A percentile compares a stretch with the other conserved stretches of the same genome.
phyloP scores from a whole-genome alignment of 345 rosid genomes.

The Citrus reticulata region DNA sequence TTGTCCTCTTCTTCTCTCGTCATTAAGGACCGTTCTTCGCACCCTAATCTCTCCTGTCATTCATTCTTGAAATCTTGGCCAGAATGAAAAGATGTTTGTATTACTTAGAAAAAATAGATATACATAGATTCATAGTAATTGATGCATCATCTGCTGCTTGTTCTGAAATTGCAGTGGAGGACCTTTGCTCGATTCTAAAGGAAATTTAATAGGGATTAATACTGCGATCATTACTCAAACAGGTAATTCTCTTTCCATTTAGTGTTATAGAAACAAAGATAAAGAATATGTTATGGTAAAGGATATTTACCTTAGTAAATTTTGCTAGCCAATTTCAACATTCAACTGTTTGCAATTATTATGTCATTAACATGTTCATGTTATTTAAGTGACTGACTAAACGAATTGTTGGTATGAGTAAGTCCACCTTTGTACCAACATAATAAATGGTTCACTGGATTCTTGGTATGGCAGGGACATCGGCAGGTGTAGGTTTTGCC shows the following conservation, averaged over 20 bases:
- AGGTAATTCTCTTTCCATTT: slow-evolving; percentile 35
- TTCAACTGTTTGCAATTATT: not conserved
- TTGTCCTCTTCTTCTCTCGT: not conserved
- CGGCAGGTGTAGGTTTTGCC: slow-evolving; percentile 97
- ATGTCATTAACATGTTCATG: not conserved
- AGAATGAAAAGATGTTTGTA: not conserved
- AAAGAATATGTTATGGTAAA: not conserved
- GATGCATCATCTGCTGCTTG: not conserved
- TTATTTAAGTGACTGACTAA: not conserved
- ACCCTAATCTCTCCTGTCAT: not conserved
- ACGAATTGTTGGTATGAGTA: not conserved
- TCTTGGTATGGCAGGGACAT: slow-evolving; percentile 58
- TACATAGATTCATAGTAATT: not conserved
- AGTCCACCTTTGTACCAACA: not conserved
- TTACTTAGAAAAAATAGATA: not conserved
- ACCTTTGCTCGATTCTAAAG: slow-evolving; percentile 87
- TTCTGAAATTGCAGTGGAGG: slow-evolving; percentile 67
- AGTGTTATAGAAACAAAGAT: not conserved
- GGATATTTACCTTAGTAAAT: not conserved
- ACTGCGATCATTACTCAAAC: slow-evolving; percentile 93
- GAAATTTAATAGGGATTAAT: slow-evolving; percentile 86
- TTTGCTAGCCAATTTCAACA: not conserved
- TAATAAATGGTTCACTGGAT: not conserved
- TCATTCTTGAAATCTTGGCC: not conserved
- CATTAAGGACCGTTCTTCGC: not conserved